Percentiles rank a stretch among this genome's conserved stretches.
Evolutionary conservation across 176 grass and related monocot species (phyloP).

Genomic region (Rhynchospora tenuis): DNA sequence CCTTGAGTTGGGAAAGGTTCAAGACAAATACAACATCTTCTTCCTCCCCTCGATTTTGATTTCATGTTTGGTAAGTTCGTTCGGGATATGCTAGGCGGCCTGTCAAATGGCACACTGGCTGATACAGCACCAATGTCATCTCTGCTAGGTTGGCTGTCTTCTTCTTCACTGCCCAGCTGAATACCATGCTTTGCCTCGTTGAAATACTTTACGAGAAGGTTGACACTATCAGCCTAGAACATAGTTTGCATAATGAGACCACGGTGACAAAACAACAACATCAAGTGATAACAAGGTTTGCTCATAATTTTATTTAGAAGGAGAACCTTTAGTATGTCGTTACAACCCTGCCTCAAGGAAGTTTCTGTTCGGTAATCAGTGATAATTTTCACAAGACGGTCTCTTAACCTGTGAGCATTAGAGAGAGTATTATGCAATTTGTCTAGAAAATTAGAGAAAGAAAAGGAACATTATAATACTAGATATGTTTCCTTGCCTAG

Average conservation of each 20-base stretch:
- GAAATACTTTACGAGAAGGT: constrained; percentile 93
- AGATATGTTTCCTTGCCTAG: constrained; percentile 29
- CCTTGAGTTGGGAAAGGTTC: constrained; percentile 75
- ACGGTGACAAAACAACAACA: constrained; percentile 4
- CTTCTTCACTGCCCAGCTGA: constrained; percentile 62
- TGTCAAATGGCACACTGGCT: constrained; percentile 30
- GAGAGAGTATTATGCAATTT: not conserved
- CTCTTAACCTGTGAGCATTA: constrained; percentile 61
- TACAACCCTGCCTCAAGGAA: constrained; percentile 87
- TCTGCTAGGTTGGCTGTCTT: constrained; percentile 45
- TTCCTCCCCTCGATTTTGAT: constrained; percentile 78
- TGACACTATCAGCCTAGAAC: constrained; percentile 76
- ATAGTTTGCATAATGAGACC: constrained; percentile 13
- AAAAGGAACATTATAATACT: not conserved
- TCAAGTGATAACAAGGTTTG: constrained; percentile 11
- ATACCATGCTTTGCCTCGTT: constrained; percentile 77
- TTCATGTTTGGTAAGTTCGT: constrained; percentile 43
- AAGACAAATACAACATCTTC: constrained; percentile 86
- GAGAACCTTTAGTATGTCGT: constrained; percentile 85
- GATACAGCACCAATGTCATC: constrained; percentile 34
- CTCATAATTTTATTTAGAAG: not conserved
- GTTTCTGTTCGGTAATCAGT: constrained; percentile 97
- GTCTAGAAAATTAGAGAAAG: not conserved
- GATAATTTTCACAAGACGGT: constrained; percentile 93
- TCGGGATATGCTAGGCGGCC: constrained; percentile 22